Percentiles rank a stretch among this genome's conserved stretches.
These are phyloP conservation scores for Antrodiella citrinella DNA, from an alignment of 768 basidiomycete genomes.

Conservation along the genomic window DNA sequence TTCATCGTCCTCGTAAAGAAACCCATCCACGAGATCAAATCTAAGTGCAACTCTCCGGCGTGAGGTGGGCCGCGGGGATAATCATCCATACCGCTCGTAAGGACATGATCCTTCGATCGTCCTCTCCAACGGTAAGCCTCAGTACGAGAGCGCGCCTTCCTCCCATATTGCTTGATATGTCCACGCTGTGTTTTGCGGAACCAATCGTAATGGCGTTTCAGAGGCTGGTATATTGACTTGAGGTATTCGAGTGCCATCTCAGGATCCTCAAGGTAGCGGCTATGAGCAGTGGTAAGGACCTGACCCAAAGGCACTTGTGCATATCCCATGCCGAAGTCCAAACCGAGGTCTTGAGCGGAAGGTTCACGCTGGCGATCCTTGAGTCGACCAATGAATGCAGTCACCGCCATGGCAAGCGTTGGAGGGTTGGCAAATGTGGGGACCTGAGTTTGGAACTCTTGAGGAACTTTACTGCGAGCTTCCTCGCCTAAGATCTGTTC, in stretches of 20 bases:
- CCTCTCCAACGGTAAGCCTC: constrained; percentile 96
- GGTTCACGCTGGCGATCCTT: constrained; percentile 35
- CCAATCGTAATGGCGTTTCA: constrained; percentile 93
- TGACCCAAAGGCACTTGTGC: constrained; percentile 41
- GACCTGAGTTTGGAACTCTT: constrained; percentile 88
- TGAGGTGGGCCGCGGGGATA: constrained; percentile 89
- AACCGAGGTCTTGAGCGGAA: constrained; percentile 55
- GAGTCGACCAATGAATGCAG: constrained; percentile 78
- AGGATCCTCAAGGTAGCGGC: constrained; percentile 47
- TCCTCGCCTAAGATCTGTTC: constrained; percentile 97
- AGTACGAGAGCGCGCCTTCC: constrained; percentile 74
- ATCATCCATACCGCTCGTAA: constrained; percentile 96
- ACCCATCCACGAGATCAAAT: constrained; percentile 93
- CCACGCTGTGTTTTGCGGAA: constrained; percentile 92
- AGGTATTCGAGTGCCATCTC: constrained; percentile 62
- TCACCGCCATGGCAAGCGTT: constrained; percentile 89
- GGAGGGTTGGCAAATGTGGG: constrained; percentile 94
- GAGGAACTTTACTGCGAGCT: constrained; percentile 89
- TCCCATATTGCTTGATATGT: constrained; percentile 84
- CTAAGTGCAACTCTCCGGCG: constrained; percentile 86
- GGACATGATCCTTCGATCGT: constrained; percentile 73
- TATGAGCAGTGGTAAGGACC: constrained; percentile 19
- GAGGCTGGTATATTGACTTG: constrained; percentile 69
- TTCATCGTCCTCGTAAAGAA: constrained; percentile 94
- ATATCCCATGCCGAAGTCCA: constrained; percentile 37